Percentiles rank a stretch among this genome's conserved stretches.
Evolutionary conservation across 2,329 filamentous ascomycete genomes (phyloP).

Genomic region (Trichoderma atroviride): DNA sequence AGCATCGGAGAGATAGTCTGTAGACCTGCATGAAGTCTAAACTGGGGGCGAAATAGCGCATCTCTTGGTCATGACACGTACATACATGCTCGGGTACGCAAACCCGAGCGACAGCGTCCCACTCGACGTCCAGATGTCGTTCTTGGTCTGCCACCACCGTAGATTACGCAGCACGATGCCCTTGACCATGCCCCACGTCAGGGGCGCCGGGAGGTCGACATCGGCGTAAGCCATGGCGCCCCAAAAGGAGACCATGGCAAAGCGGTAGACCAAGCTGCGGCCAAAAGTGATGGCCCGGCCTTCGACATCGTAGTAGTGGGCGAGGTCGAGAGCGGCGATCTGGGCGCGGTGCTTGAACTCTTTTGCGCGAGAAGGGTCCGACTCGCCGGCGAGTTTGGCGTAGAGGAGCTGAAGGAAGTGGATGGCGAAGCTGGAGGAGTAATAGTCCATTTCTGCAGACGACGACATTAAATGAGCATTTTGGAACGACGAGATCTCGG

Average conservation of each 20-base stretch:
- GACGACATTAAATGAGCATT: neutral
- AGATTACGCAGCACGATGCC: constrained; percentile 74
- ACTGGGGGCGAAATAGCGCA: neutral
- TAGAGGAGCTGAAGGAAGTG: constrained; percentile 80
- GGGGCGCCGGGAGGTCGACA: constrained; percentile 69
- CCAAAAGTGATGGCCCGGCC: constrained; percentile 76
- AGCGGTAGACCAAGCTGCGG: constrained; percentile 77
- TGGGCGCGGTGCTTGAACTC: constrained; percentile 72
- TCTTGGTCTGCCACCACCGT: constrained; percentile 77
- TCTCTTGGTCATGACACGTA: constrained; percentile 38
- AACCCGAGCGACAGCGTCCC: constrained; percentile 78
- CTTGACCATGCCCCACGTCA: constrained; percentile 80
- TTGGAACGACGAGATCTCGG: neutral
- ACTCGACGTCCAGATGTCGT: constrained; percentile 72
- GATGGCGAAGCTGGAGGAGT: constrained; percentile 80
- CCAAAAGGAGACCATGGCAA: constrained; percentile 85
- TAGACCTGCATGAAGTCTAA: constrained; percentile 11
- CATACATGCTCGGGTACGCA: constrained; percentile 76
- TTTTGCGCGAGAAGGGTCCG: constrained; percentile 65
- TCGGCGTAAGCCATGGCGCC: constrained; percentile 75
- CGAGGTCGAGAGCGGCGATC: constrained; percentile 68
- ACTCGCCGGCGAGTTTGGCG: constrained; percentile 67
- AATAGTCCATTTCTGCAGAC: constrained; percentile 73
- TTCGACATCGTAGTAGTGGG: constrained; percentile 75
- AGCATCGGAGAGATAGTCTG: constrained; percentile 18